Evolutionary conservation across 139 green algal genomes (phyloP).

Genomic region (Chlamydomonas schloesseri): DNA sequence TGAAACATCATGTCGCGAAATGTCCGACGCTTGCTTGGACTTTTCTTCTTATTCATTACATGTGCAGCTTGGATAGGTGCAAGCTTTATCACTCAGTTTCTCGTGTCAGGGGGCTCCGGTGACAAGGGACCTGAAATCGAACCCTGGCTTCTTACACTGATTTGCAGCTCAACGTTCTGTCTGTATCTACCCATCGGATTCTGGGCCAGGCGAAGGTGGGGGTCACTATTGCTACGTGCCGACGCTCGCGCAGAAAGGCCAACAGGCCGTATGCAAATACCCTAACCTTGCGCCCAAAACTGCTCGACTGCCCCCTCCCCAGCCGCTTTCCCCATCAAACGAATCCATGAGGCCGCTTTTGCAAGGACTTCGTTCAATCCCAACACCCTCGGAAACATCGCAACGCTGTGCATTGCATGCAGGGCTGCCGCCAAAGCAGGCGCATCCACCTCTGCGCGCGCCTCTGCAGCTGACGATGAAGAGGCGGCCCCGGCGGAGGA

Average conservation of each 20-base stretch:
- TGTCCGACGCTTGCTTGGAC: background rate
- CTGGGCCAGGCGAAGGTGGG: background rate
- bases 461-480: background rate
- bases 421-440: background rate
- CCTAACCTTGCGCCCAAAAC: too few species aligned
- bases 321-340: too few species aligned
- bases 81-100: conserved; percentile 32
- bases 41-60: conserved; percentile 21
- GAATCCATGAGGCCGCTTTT: too few species aligned
- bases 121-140: background rate
- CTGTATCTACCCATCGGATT: conserved; percentile 16
- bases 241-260: too few species aligned
- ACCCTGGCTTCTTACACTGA: conserved; percentile 39
- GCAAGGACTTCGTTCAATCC: too few species aligned
- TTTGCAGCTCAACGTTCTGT: conserved; percentile 21
- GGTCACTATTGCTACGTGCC: background rate
- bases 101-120: background rate
- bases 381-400: too few species aligned
- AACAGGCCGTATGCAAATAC: too few species aligned
- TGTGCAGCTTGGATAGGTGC: conserved; percentile 32
- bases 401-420: background rate
- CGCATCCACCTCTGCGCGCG: too few species aligned
- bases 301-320: too few species aligned
- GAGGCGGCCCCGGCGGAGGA: too few species aligned
- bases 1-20: background rate